These are phyloP conservation scores for Penicillium canariense DNA, from an alignment of 495 filamentous ascomycete species.

Conservation along the genomic window DNA sequence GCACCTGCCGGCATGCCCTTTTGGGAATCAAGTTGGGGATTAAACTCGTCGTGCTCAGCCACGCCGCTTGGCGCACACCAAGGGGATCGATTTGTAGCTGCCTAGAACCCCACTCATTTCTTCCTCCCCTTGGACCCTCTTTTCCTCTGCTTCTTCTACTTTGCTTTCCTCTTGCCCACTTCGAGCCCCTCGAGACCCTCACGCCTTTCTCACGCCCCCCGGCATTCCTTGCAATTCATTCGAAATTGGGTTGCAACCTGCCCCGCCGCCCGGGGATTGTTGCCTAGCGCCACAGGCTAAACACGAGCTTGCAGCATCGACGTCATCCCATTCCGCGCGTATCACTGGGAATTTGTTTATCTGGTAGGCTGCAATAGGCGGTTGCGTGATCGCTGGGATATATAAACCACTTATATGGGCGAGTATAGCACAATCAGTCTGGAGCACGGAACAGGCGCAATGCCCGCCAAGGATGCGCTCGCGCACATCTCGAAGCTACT, in stretches of 20 bases:
- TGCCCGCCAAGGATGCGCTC: slow-evolving; percentile 2
- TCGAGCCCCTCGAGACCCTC: neutral
- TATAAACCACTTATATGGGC: neutral
- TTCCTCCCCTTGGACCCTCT: neutral
- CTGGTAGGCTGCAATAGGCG: too few relatives aligned
- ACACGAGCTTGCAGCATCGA: neutral
- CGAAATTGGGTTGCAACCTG: neutral
- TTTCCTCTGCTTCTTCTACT: neutral
- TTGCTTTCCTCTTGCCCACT: neutral
- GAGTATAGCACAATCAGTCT: neutral
- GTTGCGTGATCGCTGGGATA: too few relatives aligned
- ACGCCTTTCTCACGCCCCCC: neutral
- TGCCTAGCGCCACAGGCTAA: slow-evolving; percentile 1
- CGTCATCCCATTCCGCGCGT: neutral
- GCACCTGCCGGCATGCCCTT: neutral
- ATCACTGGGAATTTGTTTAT: neutral
- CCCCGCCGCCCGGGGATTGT: neutral
- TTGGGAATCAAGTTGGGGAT: neutral
- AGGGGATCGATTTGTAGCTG: neutral
- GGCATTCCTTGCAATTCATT: neutral
- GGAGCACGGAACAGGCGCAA: neutral
- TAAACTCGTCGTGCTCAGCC: neutral
- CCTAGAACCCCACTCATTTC: neutral
- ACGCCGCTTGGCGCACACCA: neutral
- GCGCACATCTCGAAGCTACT: slow-evolving; percentile 36